Evolutionary conservation across 768 basidiomycete genomes (phyloP).

Genomic region (Suillus weaverae): DNA sequence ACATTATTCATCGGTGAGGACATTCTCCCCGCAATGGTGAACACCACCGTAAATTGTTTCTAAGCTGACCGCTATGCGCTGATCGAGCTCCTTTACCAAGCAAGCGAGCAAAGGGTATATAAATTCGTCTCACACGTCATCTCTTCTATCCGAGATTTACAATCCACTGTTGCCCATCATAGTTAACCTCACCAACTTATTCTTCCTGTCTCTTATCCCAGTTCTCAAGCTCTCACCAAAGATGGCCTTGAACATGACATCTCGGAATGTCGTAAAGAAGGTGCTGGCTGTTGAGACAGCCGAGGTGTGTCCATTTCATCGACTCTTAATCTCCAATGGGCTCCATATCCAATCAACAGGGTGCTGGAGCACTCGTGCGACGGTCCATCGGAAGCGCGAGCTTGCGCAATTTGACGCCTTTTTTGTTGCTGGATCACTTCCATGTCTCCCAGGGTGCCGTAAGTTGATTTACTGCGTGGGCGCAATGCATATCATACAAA

Average conservation of each 20-base stretch:
- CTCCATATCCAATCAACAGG: constrained; percentile 40
- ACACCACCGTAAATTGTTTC: constrained; percentile 6
- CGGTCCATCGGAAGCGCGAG: constrained; percentile 78
- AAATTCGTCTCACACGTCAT: constrained; percentile 1
- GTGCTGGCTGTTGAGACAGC: constrained; percentile 75
- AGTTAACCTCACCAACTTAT: not conserved
- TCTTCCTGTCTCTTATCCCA: constrained; percentile 3
- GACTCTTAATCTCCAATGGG: not conserved
- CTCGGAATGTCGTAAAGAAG: constrained; percentile 72
- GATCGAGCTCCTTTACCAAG: constrained; percentile 1
- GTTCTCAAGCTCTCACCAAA: constrained; percentile 7
- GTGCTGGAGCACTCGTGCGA: constrained; percentile 80
- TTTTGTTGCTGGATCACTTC: constrained; percentile 89
- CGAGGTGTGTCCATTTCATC: constrained; percentile 51
- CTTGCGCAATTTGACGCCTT: constrained; percentile 83
- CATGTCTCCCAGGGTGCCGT: constrained; percentile 69
- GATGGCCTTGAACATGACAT: constrained; percentile 42
- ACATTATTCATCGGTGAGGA: constrained; percentile 15
- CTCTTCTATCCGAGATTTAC: not conserved
- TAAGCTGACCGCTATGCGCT: not conserved
- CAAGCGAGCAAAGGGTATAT: constrained; percentile 5
- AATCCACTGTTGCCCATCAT: not conserved
- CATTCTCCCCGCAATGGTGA: constrained; percentile 14
- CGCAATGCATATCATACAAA: not conserved
- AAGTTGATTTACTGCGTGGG: constrained; percentile 23